Percentiles rank a stretch among this genome's conserved stretches.
These are phyloP conservation scores for Chlamydomonas urium DNA, from an alignment of 139 green algal species.

Conservation along the genomic window DNA sequence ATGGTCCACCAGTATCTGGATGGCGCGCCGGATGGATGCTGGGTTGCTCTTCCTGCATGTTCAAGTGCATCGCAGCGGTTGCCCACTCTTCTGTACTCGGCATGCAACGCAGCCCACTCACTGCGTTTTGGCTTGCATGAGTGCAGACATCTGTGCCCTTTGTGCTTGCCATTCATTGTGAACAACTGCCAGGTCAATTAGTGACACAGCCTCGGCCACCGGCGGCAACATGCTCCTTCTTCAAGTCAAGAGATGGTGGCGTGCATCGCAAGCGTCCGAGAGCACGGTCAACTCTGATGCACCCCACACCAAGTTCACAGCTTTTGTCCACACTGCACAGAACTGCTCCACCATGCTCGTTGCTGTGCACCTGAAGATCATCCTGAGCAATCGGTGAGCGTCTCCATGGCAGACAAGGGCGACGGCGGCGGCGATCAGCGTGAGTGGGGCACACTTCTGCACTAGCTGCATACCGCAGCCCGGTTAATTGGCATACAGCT, in stretches of 20 bases:
- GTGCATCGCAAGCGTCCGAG: too few relatives aligned
- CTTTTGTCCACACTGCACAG: too few relatives aligned
- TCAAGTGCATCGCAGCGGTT: too few relatives aligned
- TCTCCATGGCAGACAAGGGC: too few relatives aligned
- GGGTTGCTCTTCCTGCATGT: conserved; percentile 33
- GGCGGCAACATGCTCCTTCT: conserved; percentile 26
- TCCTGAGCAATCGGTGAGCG: too few relatives aligned
- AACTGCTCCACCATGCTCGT: too few relatives aligned
- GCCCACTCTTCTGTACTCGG: too few relatives aligned
- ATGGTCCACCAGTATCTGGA: conserved; percentile 42
- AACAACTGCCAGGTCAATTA: conserved; percentile 27
- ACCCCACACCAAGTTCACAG: too few relatives aligned
- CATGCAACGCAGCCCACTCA: too few relatives aligned
- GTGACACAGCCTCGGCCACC: conserved; percentile 22
- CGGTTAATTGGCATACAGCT: neutral
- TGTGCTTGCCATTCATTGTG: conserved; percentile 30
- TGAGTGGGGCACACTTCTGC: neutral
- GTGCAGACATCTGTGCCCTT: neutral
- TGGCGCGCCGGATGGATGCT: conserved; percentile 19
- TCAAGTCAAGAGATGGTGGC: neutral
- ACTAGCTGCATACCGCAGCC: neutral
- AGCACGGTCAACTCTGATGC: too few relatives aligned
- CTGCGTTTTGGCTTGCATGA: neutral
- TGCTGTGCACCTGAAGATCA: too few relatives aligned
- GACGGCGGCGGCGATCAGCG: conserved; percentile 2